Evolutionary conservation across 805 yeast genomes (phyloP), one percentile per base, ranked within the genome.

Genomic region (Maudiozyma pseudohumilis): DNA sequence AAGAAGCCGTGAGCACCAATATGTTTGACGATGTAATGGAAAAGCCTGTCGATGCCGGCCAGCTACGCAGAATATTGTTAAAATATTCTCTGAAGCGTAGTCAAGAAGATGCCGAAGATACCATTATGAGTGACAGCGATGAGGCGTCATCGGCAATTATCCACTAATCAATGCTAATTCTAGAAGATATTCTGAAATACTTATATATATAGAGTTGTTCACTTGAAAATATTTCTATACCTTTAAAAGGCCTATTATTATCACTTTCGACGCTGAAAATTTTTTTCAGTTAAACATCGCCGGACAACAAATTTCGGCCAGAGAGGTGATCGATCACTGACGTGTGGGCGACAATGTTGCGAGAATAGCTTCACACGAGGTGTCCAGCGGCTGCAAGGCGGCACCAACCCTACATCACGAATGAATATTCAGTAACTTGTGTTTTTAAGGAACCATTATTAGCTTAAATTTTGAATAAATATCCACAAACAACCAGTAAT

Each of bases 11-110:
- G 3, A 64, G 64, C 21, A 56, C 70, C 13, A 69, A 69, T 8
- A 49, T 63, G 9, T 85, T 86, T 56, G 80, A 77, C 43, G 77
- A 74, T 36, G 77, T 81, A 2, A 58, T 86, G 16, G 92, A 83
- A 51, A 82, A 82, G 53, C 96, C 96, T 0, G 66, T 64, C 4
- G 41, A 42, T 5, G 38, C 47, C 11, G 45, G 45, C 12, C 50
- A 51, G 20, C 32, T 60, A 22, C 49, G 56, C 29, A 51, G 47
- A 29, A 37, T 55, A 8, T 36, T 58, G 15, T 49, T 60, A 7
- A 57, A 53, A 35, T 57, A 54, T 36, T 52, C 63, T 1, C 40
- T 59, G 16, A 43, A 45, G 38, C 58, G 55, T 42, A 51, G 50
- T 10, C 61, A 58, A 40, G 55, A 48, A 28, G 55, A 53, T 20